These are phyloP conservation scores for Teunomyces pallodes DNA, from an alignment of 805 yeast genomes.

Conservation along the genomic window DNA sequence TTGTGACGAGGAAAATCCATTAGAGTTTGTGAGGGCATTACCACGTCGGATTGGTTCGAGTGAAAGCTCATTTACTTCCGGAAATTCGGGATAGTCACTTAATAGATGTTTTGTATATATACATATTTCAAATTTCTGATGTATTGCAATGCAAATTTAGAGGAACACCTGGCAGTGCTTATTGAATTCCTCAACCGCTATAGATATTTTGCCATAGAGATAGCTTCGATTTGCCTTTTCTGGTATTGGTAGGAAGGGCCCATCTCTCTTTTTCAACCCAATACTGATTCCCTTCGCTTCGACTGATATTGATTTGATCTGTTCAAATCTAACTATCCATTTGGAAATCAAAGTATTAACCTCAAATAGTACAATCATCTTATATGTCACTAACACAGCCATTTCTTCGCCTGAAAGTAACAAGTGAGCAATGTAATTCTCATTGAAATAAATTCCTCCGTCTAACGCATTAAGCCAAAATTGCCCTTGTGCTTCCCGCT, in stretches of 20 bases:
- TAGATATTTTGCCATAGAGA: constrained; percentile 67
- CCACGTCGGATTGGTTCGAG: constrained; percentile 47
- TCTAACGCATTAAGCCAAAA: constrained; percentile 81
- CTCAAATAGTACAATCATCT: constrained; percentile 64
- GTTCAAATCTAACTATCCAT: constrained; percentile 70
- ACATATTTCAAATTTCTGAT: not conserved
- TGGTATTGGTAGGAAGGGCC: constrained; percentile 74
- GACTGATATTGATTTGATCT: constrained; percentile 66
- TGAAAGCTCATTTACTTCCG: constrained; percentile 7
- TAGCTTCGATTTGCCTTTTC: constrained; percentile 61
- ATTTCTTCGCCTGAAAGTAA: constrained; percentile 77
- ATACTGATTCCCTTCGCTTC: constrained; percentile 79
- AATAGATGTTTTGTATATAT: not conserved
- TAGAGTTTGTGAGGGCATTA: constrained; percentile 42
- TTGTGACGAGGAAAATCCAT: constrained; percentile 44
- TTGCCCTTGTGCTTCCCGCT: constrained; percentile 91
- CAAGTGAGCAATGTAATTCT: constrained; percentile 81
- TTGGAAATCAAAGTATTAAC: constrained; percentile 56
- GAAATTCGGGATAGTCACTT: too few species aligned
- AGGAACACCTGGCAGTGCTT: constrained; percentile 56
- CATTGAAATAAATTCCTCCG: constrained; percentile 74
- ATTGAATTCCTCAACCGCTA: constrained; percentile 81
- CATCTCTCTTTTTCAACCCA: constrained; percentile 49
- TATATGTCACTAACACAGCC: constrained; percentile 73
- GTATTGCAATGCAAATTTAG: constrained; percentile 4